Evolutionary conservation across 2,329 filamentous ascomycete genomes (phyloP), one percentile per base, ranked within the genome.

Genomic region (Penicillium sp.): DNA sequence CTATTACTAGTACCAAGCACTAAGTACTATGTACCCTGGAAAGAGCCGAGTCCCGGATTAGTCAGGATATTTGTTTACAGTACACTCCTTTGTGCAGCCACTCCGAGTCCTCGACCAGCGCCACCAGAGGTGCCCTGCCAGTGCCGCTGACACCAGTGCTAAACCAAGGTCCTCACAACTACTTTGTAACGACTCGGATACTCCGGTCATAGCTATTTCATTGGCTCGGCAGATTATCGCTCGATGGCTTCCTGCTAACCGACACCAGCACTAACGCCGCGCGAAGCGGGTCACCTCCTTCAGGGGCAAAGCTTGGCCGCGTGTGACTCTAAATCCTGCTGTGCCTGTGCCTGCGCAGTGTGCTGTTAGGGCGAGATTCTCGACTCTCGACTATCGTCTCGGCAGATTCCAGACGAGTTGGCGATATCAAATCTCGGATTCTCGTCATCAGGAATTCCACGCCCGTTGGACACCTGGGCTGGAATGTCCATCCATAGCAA

Each of bases 401-500:
- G 37, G 10, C 29, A 40, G 34, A 36, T 20, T 30, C 27, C 37
- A 42, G 23, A 39, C 4, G 23, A 23, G n/a, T 27, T 29, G 18
- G 24, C 23, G 24, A 5, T 7, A 21, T 18, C 24, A 17, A 13
- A 27, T 20, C 15, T n/a, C 29, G 10, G 21, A 7, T 7, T 36
- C 15, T 45, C 55, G 55, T 63, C 60, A 63, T 57, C 26, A 51
- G 40, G 59, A 60, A 59, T 60, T 21, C 34, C 46, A 12, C 23
- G 7, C 43, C 21, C n/a, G 24, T 26, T 37, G 36, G 20, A n/a
- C n/a, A n/a, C n/a, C 21, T 32, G 29, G 26, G 2, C 17, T 8
- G 57, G 60, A 63, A 63, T 63, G 60, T 55, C 21, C 36, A 54
- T 54, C 49, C 60, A 57, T 60, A 54, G 49, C 60, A 54, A 46